Base-by-base conservation (phyloP, 352 stramenopile genomes). In the Aphanomyces invadans region DNA sequence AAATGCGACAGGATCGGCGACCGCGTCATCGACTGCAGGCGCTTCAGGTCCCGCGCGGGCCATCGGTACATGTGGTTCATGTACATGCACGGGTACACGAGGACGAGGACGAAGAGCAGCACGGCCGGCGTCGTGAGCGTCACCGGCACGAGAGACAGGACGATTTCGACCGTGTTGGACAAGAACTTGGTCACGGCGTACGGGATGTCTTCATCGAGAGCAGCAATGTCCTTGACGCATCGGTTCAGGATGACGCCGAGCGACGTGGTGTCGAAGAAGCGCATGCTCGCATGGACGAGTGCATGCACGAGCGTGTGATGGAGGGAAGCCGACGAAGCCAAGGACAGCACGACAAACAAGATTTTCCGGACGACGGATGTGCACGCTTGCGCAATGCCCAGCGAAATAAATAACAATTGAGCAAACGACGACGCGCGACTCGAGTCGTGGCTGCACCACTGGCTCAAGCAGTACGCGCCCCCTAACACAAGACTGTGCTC, bases 1-100 rank as follows among this genome's bases (percentile, higher is more conserved):
- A 74, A 76, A 19, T 74, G 70, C 26, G 66, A 46, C 31, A 75
- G 56, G 32, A 77, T 65, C 12, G 72, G 72, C 21, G 59, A 66
- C 56, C 73, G 59, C 23, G 70, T 45, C 11, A 68, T 61, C 3
- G 67, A 46, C 38, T 77, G 68, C 25, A 77, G 68, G 3, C 72
- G 67, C 17, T 66, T 64, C 23, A 76, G 56, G 26, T 75, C 71
- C 23, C 72, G 70, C 29, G 63, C 71, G 4, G 72, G 59, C 49
- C 63, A 61, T 11, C 71, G 70, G 28, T 72, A 76, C 23, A 60
- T 57, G 33, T 42, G 19, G 65, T 68, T 69, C 19, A 76, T 21
- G 15, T 69, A 28, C 17, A 46, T 51, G 60, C 74, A 77, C 11
- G 71, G 71, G 15, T 74, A 46, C n/a, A 56, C 21, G 28, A 77